These are phyloP conservation scores for Daedaleopsis sinensis DNA, from an alignment of 768 basidiomycete genomes.

Conservation along the genomic window DNA sequence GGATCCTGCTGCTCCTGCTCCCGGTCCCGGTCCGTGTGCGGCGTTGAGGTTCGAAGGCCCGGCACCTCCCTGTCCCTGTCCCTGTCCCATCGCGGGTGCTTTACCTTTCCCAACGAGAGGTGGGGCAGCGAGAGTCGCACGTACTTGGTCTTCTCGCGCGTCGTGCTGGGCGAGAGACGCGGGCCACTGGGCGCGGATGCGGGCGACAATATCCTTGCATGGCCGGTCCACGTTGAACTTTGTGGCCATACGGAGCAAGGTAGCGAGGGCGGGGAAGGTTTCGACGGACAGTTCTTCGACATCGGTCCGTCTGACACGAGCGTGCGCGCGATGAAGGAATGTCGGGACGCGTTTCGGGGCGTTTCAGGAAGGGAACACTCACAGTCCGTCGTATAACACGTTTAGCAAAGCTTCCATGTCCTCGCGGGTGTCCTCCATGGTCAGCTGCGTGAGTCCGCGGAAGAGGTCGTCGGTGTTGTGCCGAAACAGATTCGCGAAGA, in stretches of 20 bases:
- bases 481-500: conserved; percentile 29
- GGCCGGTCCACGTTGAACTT: conserved; percentile 36
- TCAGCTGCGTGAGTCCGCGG: conserved; percentile 25
- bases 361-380: too few relatives aligned
- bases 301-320: conserved; percentile 21
- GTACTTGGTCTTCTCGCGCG: conserved; percentile 23
- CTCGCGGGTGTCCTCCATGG: conserved; percentile 29
- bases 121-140: neutral
- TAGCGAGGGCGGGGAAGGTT: conserved; percentile 22
- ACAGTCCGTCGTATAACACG: conserved; percentile 31
- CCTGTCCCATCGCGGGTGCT: neutral
- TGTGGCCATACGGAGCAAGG: conserved; percentile 32
- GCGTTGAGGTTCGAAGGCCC: neutral
- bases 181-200: conserved; percentile 38
- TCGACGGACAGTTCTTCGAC: conserved; percentile 21
- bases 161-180: conserved; percentile 28
- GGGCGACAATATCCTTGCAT: conserved; percentile 31
- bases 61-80: neutral
- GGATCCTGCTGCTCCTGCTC: too few relatives aligned
- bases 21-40: too few relatives aligned
- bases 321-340: neutral
- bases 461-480: conserved; percentile 11
- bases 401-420: conserved; percentile 29
- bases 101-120: conserved; percentile 5
- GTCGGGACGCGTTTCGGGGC: neutral